Base-by-base conservation (phyloP, 2,329 filamentous ascomycete species). In the Chrysoporthe deuterocubensis region DNA sequence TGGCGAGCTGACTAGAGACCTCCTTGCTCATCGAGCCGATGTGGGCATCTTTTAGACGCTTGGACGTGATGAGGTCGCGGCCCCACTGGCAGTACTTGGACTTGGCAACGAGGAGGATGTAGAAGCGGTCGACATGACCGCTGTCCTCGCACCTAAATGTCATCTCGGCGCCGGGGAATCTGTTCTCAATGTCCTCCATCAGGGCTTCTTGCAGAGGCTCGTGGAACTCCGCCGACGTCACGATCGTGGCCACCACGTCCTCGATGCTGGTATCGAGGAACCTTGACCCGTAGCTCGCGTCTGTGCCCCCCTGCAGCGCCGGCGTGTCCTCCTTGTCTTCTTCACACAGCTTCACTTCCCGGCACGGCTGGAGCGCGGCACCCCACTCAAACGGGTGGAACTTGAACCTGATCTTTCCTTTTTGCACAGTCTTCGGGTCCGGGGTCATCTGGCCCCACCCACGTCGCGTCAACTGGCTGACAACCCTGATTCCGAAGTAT, bases 21-120 rank as follows among this genome's bases (percentile, higher is more conserved):
- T 81, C 78, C 7, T 71, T 74, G 26, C 74, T 75, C 26, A 84
- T 43, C 26, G 68, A 60, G 66, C 69, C 60, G 50, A 69, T 42
- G 59, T 56, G 77, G 75, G 48, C 64, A 2, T 64, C 66, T n/a
- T 67, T 68, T 34, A 60, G 44, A 34, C 58, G 66, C 18, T 56
- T 63, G 42, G 74, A 71, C 65, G 80, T 78, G 9, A 80, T 75
- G 68, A 75, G 79, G 72, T 88, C 86, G 18, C 79, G 76, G 1
- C 81, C 85, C 81, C 85, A 85, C 64, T 82, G 66, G 78, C n/a
- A 83, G 71, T 74, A 26, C 71, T 64, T 74, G 0, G 86, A 86
- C 71, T 81, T 81, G 1, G 85, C 87, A 4, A 90, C 87, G 0
- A 89, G 78, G 1, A 90, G 77, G 34, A 86, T 79, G 72, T 88